These are phyloP conservation scores for Dictyostelium capitatum DNA, from an alignment of 78 protist genomes.

Conservation along the genomic window DNA sequence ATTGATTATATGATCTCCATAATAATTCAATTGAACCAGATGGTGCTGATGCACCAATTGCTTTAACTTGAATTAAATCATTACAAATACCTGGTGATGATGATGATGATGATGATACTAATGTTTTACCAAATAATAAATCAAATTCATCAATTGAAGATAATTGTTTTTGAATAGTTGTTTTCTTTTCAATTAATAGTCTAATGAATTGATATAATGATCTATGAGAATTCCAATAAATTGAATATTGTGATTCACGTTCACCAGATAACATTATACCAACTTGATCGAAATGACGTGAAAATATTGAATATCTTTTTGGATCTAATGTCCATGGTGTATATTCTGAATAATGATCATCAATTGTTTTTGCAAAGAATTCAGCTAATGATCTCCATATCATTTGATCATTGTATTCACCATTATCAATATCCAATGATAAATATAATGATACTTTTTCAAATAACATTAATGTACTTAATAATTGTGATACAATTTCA, in stretches of 20 bases:
- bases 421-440: background rate
- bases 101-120: background rate
- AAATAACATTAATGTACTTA: background rate
- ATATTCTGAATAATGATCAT: slow-evolving; percentile 78
- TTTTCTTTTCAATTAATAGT: background rate
- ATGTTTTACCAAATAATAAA: slow-evolving; percentile 4
- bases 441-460: slow-evolving; percentile 35
- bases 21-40: slow-evolving; percentile 18
- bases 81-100: background rate
- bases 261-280: slow-evolving; percentile 25
- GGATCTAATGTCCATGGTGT: slow-evolving; percentile 81
- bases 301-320: slow-evolving; percentile 56
- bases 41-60: slow-evolving; percentile 55
- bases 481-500: background rate
- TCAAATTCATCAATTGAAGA: background rate
- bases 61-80: background rate
- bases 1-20: slow-evolving; percentile 75
- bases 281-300: slow-evolving; percentile 39
- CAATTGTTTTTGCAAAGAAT: slow-evolving; percentile 79
- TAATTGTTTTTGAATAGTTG: background rate
- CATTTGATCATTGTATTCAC: background rate
- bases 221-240: slow-evolving; percentile 55
- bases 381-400: slow-evolving; percentile 72
- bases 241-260: slow-evolving; percentile 49
- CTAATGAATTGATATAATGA: slow-evolving; percentile 36